Percentiles rank a stretch among this genome's conserved stretches.
Conservation (phyloP, 768 basidiomycete genomes). For the Trametopsis cervina region DNA sequence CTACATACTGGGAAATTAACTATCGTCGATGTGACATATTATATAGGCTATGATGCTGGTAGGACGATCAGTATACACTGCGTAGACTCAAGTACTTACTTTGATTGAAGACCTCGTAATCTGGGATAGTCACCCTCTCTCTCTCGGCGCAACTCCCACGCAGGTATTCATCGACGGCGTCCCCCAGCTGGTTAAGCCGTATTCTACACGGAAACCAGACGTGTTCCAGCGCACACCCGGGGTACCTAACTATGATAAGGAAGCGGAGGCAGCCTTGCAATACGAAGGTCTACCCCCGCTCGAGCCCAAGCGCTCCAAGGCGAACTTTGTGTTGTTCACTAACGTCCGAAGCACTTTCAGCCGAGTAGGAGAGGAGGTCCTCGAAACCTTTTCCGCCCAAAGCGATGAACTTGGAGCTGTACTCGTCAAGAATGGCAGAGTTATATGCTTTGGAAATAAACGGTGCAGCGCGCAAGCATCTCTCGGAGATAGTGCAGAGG, state of each 20-base stretch:
- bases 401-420: conserved; percentile 26
- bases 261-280: conserved; percentile 48
- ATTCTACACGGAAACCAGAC: conserved; percentile 35
- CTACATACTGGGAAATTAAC: neutral
- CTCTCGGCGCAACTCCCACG: conserved; percentile 70
- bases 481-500: conserved; percentile 3
- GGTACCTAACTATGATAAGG: conserved; percentile 53
- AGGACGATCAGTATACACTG: neutral
- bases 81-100: neutral
- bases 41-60: conserved; percentile 61
- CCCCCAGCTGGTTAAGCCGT: conserved; percentile 42
- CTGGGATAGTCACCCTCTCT: conserved; percentile 75
- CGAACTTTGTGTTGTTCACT: conserved; percentile 40
- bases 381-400: conserved; percentile 8
- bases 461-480: conserved; percentile 6
- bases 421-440: conserved; percentile 45
- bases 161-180: conserved; percentile 87
- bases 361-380: conserved; percentile 8
- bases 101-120: conserved; percentile 35
- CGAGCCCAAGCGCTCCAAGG: conserved; percentile 27
- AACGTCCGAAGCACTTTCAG: conserved; percentile 40
- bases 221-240: conserved; percentile 44
- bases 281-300: conserved; percentile 70
- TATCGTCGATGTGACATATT: conserved; percentile 1
- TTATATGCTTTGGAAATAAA: conserved; percentile 38